Conservation (phyloP, 1,284 basidiomycete genomes). For the Sanghuangporus sanghuang region DNA sequence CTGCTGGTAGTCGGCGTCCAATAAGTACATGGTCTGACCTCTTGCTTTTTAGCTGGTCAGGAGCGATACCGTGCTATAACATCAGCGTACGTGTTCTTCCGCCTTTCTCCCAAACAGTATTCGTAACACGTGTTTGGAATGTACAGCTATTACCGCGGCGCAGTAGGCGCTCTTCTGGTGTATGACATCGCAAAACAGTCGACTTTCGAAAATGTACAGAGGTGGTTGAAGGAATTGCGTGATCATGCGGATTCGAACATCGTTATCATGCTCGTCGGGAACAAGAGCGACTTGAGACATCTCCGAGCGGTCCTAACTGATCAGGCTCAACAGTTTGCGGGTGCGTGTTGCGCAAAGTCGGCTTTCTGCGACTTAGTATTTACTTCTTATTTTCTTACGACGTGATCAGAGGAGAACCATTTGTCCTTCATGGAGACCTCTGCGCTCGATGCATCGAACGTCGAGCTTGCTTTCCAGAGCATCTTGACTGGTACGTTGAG, state of each 20-base stretch:
- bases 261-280: conserved; percentile 92
- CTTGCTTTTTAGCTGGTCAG: conserved; percentile 71
- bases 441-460: conserved; percentile 98
- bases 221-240: conserved; percentile 98
- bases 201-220: conserved; percentile 92
- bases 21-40: not conserved
- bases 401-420: conserved; percentile 60
- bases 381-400: not conserved
- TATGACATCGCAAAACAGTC: conserved; percentile 95
- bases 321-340: conserved; percentile 81
- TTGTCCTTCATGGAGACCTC: conserved; percentile 98
- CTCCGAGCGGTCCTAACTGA: conserved; percentile 94
- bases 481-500: conserved; percentile 80
- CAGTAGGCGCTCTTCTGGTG: conserved; percentile 88
- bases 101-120: not conserved
- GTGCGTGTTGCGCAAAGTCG: conserved; percentile 39
- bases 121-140: not conserved
- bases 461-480: conserved; percentile 95
- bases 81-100: conserved; percentile 67
- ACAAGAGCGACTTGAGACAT: conserved; percentile 99
- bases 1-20: not conserved
- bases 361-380: not conserved
- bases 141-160: conserved; percentile 92
- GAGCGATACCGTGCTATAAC: conserved; percentile 99
- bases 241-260: conserved; percentile 93